Conservation (phyloP, 164 flowering plant species). For the Macadamia integrifolia region DNA sequence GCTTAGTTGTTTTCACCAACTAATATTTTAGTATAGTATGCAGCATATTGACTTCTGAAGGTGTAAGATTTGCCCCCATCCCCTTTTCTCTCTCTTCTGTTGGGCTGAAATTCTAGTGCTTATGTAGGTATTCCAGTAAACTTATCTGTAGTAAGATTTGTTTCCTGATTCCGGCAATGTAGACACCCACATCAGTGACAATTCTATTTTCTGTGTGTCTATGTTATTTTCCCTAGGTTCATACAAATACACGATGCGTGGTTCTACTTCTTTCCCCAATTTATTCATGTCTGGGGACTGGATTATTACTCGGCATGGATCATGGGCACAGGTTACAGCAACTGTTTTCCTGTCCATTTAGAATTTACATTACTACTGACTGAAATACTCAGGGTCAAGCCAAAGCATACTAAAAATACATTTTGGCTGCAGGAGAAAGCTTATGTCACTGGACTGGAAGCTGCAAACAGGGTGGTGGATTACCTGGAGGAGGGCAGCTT, state of each 20-base stretch:
- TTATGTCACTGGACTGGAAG: slow-evolving; percentile 64
- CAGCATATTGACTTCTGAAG: too few relatives aligned
- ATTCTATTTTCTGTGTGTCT: not conserved
- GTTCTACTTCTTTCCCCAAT: slow-evolving; percentile 55
- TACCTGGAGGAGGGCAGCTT: slow-evolving; percentile 50
- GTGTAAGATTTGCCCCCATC: too few relatives aligned
- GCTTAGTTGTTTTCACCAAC: too few relatives aligned
- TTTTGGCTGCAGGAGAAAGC: slow-evolving; percentile 45
- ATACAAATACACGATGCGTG: slow-evolving; percentile 62
- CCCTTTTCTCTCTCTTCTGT: too few relatives aligned
- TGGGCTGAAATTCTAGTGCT: not conserved
- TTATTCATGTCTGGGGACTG: slow-evolving; percentile 72
- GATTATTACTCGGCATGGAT: slow-evolving; percentile 61
- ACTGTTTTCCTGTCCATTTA: not conserved
- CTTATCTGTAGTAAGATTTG: not conserved
- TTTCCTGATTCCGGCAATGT: not conserved
- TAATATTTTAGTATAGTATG: too few relatives aligned
- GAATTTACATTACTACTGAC: too few relatives aligned
- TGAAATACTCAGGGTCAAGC: not conserved
- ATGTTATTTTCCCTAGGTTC: slow-evolving; percentile 33
- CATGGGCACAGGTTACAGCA: slow-evolving; percentile 55
- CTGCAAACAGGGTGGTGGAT: slow-evolving; percentile 62
- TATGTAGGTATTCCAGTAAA: not conserved
- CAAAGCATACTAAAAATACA: not conserved
- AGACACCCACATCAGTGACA: not conserved